Conservation (phyloP, 768 basidiomycete genomes). For the Xanthoconium stramineum region DNA sequence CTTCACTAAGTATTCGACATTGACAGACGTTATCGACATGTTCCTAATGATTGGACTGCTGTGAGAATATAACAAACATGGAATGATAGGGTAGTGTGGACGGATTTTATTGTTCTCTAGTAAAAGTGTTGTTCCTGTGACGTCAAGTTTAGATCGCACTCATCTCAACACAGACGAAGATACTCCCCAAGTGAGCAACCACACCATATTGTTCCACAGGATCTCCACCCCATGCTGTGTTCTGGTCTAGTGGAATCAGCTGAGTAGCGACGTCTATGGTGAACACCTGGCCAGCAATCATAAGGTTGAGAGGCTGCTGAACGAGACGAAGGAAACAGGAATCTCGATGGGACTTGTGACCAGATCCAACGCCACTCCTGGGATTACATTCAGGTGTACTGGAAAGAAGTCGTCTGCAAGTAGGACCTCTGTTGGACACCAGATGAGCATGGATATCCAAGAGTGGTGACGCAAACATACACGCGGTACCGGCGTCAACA, state of each 20-base stretch:
- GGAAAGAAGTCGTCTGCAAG: constrained; percentile 20
- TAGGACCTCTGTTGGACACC: constrained; percentile 14
- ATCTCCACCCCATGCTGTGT: constrained; percentile 12
- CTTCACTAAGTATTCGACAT: no score
- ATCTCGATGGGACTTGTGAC: constrained; percentile 13
- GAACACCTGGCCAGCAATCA: constrained; percentile 3
- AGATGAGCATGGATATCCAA: background rate
- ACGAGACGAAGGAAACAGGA: constrained; percentile 6
- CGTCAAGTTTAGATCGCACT: no score
- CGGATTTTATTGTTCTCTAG: no score
- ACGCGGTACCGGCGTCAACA: constrained; percentile 29
- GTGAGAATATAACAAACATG: no score
- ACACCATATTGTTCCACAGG: constrained; percentile 8
- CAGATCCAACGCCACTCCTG: constrained; percentile 7
- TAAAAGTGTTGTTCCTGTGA: no score
- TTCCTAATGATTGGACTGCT: no score
- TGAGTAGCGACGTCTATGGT: constrained; percentile 19
- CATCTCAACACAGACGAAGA: no score
- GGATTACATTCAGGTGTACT: constrained; percentile 12
- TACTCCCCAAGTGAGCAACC: background rate
- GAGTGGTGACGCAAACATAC: constrained; percentile 4
- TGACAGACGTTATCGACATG: no score
- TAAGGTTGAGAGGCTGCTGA: constrained; percentile 13
- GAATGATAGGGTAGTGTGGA: no score
- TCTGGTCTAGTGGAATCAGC: constrained; percentile 15